phyloP scores from a whole-genome alignment of 2,329 filamentous ascomycete species.

The Zasmidium cellare region DNA sequence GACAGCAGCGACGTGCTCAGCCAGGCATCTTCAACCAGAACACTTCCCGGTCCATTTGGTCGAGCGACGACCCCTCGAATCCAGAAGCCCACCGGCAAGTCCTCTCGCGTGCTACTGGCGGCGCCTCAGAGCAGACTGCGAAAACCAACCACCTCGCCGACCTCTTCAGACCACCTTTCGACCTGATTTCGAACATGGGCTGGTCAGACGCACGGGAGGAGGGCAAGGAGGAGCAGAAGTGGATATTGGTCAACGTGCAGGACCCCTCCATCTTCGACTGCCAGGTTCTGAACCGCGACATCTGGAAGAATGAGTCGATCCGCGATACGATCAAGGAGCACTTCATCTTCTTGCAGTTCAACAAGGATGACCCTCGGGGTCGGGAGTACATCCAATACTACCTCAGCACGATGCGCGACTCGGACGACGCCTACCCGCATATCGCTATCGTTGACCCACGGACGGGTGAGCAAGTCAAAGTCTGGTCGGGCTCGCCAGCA shows the following conservation, averaged over 20 bases:
- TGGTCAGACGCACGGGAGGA: slow-evolving; percentile 83
- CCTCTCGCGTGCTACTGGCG: slow-evolving; percentile 63
- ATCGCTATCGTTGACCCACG: slow-evolving; percentile 94
- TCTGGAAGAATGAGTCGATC: slow-evolving; percentile 87
- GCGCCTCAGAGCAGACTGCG: slow-evolving; percentile 63
- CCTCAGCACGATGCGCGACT: slow-evolving; percentile 70
- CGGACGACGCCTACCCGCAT: slow-evolving; percentile 88
- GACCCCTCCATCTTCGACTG: slow-evolving; percentile 93
- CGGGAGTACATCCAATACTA: slow-evolving; percentile 88
- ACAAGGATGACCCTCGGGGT: slow-evolving; percentile 77
- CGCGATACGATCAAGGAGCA: slow-evolving; percentile 81
- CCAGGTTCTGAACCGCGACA: slow-evolving; percentile 87
- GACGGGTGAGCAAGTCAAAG: slow-evolving; percentile 95
- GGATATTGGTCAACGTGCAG: slow-evolving; percentile 94
- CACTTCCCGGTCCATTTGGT: slow-evolving; percentile 58
- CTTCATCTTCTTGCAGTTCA: slow-evolving; percentile 94
- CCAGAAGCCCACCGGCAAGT: slow-evolving; percentile 52
- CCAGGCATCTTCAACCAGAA: slow-evolving; percentile 70
- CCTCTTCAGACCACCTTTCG: slow-evolving; percentile 88
- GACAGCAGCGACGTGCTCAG: slow-evolving; percentile 37
- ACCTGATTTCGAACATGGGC: slow-evolving; percentile 76
- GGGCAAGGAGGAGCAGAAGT: slow-evolving; percentile 86
- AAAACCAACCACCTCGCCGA: slow-evolving; percentile 82
- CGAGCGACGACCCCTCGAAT: slow-evolving; percentile 50
- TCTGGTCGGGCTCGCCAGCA: slow-evolving; percentile 85